Conservation (phyloP, 169 alveolate genomes). For the Cryptosporidium parvum region DNA sequence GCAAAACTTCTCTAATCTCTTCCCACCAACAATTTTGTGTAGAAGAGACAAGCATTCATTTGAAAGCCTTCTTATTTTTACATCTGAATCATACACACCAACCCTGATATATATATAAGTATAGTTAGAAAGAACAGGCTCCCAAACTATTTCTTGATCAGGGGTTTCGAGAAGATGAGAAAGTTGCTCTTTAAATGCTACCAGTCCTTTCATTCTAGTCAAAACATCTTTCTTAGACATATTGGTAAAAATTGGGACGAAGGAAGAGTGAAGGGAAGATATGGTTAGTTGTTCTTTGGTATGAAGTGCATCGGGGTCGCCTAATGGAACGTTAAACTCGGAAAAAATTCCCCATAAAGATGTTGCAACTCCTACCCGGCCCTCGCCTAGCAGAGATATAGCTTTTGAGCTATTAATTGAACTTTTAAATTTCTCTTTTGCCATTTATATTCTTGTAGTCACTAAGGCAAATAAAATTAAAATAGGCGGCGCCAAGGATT, state of each 20-base stretch:
- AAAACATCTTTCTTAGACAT: constrained; percentile 48
- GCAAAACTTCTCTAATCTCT: constrained; percentile 23
- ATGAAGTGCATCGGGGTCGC: not conserved
- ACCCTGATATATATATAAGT: constrained; percentile 53
- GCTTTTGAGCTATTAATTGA: constrained; percentile 57
- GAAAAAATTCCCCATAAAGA: constrained; percentile 59
- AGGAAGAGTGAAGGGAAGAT: constrained; percentile 12
- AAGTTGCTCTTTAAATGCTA: not conserved
- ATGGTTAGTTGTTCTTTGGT: constrained; percentile 10
- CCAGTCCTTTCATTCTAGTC: constrained; percentile 43
- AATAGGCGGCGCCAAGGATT: not conserved
- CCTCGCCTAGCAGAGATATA: constrained; percentile 2
- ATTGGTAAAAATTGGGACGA: constrained; percentile 56
- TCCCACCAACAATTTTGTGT: constrained; percentile 56
- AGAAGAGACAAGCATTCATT: constrained; percentile 52
- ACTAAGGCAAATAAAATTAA: not conserved
- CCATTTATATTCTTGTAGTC: not conserved
- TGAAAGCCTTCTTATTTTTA: constrained; percentile 41
- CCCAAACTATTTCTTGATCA: constrained; percentile 8
- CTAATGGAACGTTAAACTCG: constrained; percentile 1
- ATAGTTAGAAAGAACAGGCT: constrained; percentile 41
- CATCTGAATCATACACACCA: constrained; percentile 64
- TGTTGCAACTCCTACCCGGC: constrained; percentile 41
- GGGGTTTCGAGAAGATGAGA: not conserved
- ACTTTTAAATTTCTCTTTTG: constrained; percentile 27